These are phyloP conservation scores for Theobroma grandiflorum DNA, from an alignment of 441 rosid species.

Conservation along the genomic window DNA sequence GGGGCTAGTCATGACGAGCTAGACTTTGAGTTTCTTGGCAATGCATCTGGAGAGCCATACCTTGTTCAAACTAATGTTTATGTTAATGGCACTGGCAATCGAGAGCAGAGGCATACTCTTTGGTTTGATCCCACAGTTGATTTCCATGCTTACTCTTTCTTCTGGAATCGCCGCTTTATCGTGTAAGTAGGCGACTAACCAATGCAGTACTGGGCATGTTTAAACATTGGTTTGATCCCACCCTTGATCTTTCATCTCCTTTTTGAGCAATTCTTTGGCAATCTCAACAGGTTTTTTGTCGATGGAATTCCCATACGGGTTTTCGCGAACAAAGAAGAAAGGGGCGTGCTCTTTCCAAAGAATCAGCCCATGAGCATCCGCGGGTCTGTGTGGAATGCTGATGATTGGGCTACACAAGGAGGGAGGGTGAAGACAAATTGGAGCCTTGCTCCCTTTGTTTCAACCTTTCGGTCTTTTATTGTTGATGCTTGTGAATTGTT, in stretches of 20 bases:
- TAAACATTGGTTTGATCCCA: not conserved
- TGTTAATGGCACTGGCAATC: constrained; percentile 24
- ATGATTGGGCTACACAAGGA: constrained; percentile 27
- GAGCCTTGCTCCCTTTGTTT: constrained; percentile 13
- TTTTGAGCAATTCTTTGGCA: not conserved
- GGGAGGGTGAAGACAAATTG: constrained; percentile 22
- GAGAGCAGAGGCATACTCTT: constrained; percentile 21
- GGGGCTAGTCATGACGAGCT: constrained; percentile 25
- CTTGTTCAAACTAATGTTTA: constrained; percentile 23
- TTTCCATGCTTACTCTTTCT: constrained; percentile 20
- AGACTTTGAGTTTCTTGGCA: constrained; percentile 24
- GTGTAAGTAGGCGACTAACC: not conserved
- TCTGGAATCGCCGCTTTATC: constrained; percentile 20
- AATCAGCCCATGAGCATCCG: constrained; percentile 16
- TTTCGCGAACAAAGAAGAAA: constrained; percentile 18
- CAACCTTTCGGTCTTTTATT: constrained; percentile 11
- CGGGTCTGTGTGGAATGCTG: constrained; percentile 24
- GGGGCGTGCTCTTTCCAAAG: not conserved
- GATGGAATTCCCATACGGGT: constrained; percentile 25
- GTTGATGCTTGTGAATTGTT: constrained; percentile 11
- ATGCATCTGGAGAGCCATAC: constrained; percentile 24
- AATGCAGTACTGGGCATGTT: not conserved
- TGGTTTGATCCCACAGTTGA: constrained; percentile 27
- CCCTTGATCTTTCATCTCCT: not conserved
- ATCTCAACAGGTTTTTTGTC: constrained; percentile 24